These are phyloP conservation scores for Sporothrix phasma DNA, from an alignment of 2,329 filamentous ascomycete species.

Conservation along the genomic window DNA sequence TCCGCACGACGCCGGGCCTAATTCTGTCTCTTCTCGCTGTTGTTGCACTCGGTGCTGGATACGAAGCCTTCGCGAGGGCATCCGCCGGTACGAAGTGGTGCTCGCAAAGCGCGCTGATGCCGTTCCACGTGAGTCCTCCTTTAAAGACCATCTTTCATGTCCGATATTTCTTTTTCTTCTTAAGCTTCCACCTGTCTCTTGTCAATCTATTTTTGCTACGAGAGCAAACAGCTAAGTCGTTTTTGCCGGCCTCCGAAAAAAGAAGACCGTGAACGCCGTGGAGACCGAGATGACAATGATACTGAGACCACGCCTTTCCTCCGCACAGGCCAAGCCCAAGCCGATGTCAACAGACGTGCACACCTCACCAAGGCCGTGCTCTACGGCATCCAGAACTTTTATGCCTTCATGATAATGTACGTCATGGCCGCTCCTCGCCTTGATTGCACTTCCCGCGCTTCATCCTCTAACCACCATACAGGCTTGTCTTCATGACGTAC, in stretches of 20 bases:
- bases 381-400: constrained; percentile 92
- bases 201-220: neutral
- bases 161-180: neutral
- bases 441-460: neutral
- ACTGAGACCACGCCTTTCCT: constrained; percentile 55
- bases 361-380: constrained; percentile 72
- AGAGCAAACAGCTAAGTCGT: constrained; percentile 11
- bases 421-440: constrained; percentile 30
- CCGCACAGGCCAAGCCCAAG: constrained; percentile 63
- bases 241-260: neutral
- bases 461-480: constrained; percentile 40
- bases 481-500: constrained; percentile 99
- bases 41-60: constrained; percentile 76
- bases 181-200: neutral
- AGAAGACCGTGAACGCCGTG: constrained; percentile 7
- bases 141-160: neutral
- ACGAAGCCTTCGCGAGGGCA: constrained; percentile 78
- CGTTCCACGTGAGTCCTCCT: constrained; percentile 40
- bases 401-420: constrained; percentile 99
- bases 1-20: constrained; percentile 64
- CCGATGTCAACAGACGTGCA: constrained; percentile 52
- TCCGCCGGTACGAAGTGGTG: constrained; percentile 63
- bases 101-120: constrained; percentile 38
- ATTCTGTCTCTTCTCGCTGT: constrained; percentile 75
- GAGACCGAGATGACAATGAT: constrained; percentile 31